Base-by-base conservation (phyloP, 192 early-diverging fungal genomes). In the Anaeromyces robustus region DNA sequence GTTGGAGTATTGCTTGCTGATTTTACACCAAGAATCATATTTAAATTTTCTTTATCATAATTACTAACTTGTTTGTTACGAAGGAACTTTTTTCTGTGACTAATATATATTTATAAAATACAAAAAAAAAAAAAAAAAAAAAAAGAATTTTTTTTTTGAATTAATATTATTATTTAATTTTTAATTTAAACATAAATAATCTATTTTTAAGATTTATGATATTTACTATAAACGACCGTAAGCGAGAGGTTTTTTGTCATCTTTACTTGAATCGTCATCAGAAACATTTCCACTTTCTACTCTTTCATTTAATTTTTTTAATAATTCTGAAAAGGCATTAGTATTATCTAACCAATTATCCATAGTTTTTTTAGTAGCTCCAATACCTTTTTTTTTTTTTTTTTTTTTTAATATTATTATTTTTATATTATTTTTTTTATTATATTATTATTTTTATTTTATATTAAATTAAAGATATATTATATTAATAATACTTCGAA, bases 271-370 rank as follows among this genome's bases (percentile, higher is more conserved):
- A 68, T 80, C 30, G 28, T 81, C 29, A 22, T 80, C 37, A 68
- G 82, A 34, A 39, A 80, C 85, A n/a, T 85, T 79, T 30, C 87
- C 85, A 3, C 80, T 82, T 78, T 86, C 84, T 17, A 85, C 82
- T 29, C 89, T 89, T 34, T 90, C 85, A 83, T 96, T 95, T 39
- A 98, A 86, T n/a, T 92, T 89, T 68, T 88, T 89, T 82, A 99
- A 87, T 26, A 99, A 88, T 41, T 87, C 87, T 14, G 90, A 89
- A 82, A 97, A 97, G 1, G 94, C 97, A 80, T 89, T 92, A 12
- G 95, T 90, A 85, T 96, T 96, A 79, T 93, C 96, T 26, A 99
- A 89, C 97, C 97, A 99, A 85, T 98, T 98, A 82, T 97, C 94
- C 32, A 88, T 90, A 13, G 91, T 92, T 34, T 95, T 95, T 80